phyloP scores from a whole-genome alignment of 331 rosid species.

The Erythrophleum ivorense region DNA sequence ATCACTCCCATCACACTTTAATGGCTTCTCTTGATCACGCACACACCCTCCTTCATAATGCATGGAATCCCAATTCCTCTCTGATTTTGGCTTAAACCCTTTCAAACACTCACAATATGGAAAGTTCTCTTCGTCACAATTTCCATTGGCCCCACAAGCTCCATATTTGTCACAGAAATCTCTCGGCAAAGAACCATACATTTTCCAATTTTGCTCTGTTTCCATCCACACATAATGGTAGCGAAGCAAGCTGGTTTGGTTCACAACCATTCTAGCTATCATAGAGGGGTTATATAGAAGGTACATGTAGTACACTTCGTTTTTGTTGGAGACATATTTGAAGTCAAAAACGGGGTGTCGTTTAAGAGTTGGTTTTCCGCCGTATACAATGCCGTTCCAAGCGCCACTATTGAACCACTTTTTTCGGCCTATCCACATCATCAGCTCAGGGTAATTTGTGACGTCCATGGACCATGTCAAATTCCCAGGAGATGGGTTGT shows the following conservation, averaged over 20 bases:
- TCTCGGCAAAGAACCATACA: background rate
- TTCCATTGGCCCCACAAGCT: slow-evolving; percentile 42
- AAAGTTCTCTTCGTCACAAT: slow-evolving; percentile 19
- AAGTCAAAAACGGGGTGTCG: background rate
- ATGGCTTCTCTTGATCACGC: background rate
- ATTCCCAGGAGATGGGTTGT: slow-evolving; percentile 35
- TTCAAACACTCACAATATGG: slow-evolving; percentile 24
- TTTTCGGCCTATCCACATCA: slow-evolving; percentile 27
- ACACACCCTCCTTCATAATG: slow-evolving; percentile 30
- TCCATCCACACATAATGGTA: slow-evolving; percentile 15
- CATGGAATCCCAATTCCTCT: too few species aligned
- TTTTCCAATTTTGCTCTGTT: slow-evolving; percentile 9
- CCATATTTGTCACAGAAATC: slow-evolving; percentile 39
- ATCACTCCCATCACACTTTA: slow-evolving; percentile 14
- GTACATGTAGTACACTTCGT: slow-evolving; percentile 37
- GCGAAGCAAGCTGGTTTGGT: slow-evolving; percentile 20
- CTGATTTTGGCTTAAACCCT: background rate
- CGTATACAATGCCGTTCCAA: slow-evolving; percentile 39
- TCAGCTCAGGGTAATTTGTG: slow-evolving; percentile 33
- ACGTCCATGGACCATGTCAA: slow-evolving; percentile 36
- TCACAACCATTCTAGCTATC: slow-evolving; percentile 26
- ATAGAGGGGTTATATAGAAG: background rate
- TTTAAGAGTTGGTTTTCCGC: slow-evolving; percentile 8
- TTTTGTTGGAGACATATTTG: slow-evolving; percentile 20
- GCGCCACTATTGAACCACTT: slow-evolving; percentile 38